Base-by-base conservation (phyloP, 2,329 filamentous ascomycete genomes). In the Chrysoporthe austroafricana region DNA sequence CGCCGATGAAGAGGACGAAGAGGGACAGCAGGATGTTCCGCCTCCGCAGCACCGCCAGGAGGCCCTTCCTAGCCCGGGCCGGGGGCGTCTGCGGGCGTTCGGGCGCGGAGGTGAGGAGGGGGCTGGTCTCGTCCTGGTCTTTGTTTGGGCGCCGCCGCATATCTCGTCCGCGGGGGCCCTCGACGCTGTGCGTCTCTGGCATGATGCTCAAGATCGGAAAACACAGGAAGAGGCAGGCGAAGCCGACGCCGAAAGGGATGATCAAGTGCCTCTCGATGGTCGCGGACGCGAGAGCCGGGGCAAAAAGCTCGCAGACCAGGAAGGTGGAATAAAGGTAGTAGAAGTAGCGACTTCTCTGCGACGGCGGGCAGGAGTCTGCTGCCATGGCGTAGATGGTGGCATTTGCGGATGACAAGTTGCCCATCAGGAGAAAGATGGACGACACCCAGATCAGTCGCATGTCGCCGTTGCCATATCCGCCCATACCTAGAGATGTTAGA, bases 291-390 rank as follows among this genome's bases (percentile, higher is more conserved):
- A 70, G 52, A 32, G 66, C 68, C 3, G 68, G 68, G 13, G 66
- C 68, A 11, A 70, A 63, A 9, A 70, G 62, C 68, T 70, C 65
- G 36, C 68, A 67, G 62, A 70, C 68, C 36, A 68, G 59, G 44
- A 70, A 70, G 4, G 68, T 70, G 8, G 68, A 70, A 46, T 70
- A 70, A 7, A 70, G 66, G 59, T 70, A 70, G 62, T 70, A 70
- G 59, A 70, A 70, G n/a, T 70, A 70, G 0, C 68, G 68, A 43
- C 68, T 70, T 32, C 68, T 59, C 13, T 68, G 68, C 2, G 66
- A 44, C 1, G 66, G 68, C 26, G 68, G 68, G 21, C 68, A 70
- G 3, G 68, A 68, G 34, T 70, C 68, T 26, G 68, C 68, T 26
- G 68, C 68, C 66, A 70, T 68, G 39, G 68, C 66, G 44, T 70